Evolutionary conservation across 352 stramenopile genomes (phyloP).

Genomic region (Phytophthora kernoviae): DNA sequence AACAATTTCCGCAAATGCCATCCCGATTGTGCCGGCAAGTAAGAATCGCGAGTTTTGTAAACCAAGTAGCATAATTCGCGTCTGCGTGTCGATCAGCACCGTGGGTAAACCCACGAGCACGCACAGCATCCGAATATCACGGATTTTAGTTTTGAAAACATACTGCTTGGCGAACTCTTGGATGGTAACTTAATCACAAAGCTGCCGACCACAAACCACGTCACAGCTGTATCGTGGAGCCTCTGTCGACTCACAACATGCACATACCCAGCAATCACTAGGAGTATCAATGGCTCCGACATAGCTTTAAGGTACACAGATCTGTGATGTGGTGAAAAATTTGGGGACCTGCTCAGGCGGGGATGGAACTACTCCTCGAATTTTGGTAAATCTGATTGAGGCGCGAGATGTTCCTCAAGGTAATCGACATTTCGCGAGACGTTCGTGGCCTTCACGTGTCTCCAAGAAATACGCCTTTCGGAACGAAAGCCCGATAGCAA

Average conservation of each 20-base stretch:
- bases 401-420: neutral
- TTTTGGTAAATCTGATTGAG: too few relatives aligned
- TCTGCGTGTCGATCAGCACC: slow-evolving; percentile 48
- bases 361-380: too few relatives aligned
- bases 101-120: slow-evolving; percentile 34
- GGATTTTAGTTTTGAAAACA: slow-evolving; percentile 20
- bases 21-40: slow-evolving; percentile 17
- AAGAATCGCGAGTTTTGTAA: slow-evolving; percentile 14
- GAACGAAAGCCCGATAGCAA: neutral
- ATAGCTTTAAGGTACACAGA: neutral
- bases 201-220: slow-evolving; percentile 13
- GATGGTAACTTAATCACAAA: slow-evolving; percentile 24
- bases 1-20: slow-evolving; percentile 34
- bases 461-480: neutral
- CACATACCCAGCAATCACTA: slow-evolving; percentile 18
- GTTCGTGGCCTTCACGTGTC: neutral
- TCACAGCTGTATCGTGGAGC: neutral
- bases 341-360: too few relatives aligned
- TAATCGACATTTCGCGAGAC: neutral
- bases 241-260: slow-evolving; percentile 8
- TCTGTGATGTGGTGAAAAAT: too few relatives aligned
- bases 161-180: slow-evolving; percentile 31
- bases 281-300: neutral
- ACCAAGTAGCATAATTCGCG: slow-evolving; percentile 39
- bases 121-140: slow-evolving; percentile 36